Conservation (phyloP, 2,329 filamentous ascomycete species). For the Aspergillus nomiae region DNA sequence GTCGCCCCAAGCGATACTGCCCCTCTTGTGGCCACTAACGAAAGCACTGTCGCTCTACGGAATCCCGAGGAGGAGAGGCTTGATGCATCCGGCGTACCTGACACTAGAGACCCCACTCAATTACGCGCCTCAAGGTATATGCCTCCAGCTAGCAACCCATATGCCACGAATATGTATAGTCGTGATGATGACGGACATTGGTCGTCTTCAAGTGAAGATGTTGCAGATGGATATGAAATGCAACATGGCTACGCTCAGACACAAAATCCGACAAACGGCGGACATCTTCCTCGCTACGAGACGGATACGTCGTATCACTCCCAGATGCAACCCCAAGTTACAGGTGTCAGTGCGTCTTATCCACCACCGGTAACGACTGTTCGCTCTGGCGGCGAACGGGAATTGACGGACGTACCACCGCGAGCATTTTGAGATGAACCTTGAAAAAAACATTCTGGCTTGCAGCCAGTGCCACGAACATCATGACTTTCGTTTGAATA, state of each 20-base stretch:
- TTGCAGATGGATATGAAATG: conserved; percentile 41
- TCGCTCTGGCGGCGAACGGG: conserved; percentile 18
- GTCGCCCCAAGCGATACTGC: conserved; percentile 22
- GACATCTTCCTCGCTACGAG: conserved; percentile 26
- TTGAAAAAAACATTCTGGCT: neutral
- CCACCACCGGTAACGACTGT: conserved; percentile 13
- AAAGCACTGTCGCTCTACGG: conserved; percentile 32
- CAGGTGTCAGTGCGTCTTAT: conserved; percentile 11
- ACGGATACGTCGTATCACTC: conserved; percentile 32
- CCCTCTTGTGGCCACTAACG: conserved; percentile 8
- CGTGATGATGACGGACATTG: conserved; percentile 37
- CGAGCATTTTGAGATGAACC: conserved; percentile 12
- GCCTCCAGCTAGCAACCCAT: conserved; percentile 25
- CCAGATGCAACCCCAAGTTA: conserved; percentile 17
- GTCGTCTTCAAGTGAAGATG: conserved; percentile 43
- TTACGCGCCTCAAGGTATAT: conserved; percentile 21
- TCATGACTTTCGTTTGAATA: neutral
- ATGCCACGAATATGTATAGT: conserved; percentile 25
- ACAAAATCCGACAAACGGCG: conserved; percentile 24
- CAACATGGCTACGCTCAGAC: conserved; percentile 30
- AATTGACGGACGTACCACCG: conserved; percentile 22
- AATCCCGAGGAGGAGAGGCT: conserved; percentile 34
- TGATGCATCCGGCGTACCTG: conserved; percentile 10
- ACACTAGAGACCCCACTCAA: conserved; percentile 9
- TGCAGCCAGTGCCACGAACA: conserved; percentile 7